These are phyloP conservation scores for Solanum hybrid DNA, from an alignment of 305 asterid species.

Conservation along the genomic window DNA sequence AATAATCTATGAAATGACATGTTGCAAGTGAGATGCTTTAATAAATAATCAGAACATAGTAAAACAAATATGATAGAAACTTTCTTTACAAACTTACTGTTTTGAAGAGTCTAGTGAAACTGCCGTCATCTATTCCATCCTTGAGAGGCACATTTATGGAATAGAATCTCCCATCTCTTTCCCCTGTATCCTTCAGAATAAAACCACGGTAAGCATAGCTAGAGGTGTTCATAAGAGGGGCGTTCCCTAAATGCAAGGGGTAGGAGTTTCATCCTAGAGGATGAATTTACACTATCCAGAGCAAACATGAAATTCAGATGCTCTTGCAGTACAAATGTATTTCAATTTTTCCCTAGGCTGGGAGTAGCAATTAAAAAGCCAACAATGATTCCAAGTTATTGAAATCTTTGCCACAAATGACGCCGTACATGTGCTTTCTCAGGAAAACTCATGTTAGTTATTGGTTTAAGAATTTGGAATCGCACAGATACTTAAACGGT, in stretches of 20 bases:
- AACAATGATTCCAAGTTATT: not conserved
- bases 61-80: not conserved
- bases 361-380: not conserved
- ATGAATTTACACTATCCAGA: not conserved
- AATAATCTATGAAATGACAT: conserved; percentile 53
- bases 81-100: conserved; percentile 36
- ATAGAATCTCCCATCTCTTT: conserved; percentile 85
- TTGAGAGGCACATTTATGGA: conserved; percentile 94
- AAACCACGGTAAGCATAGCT: conserved; percentile 13
- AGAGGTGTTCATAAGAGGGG: not conserved
- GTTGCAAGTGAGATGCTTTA: conserved; percentile 6
- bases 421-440: not conserved
- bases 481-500: not conserved
- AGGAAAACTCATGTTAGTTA: not conserved
- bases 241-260: not conserved
- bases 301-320: not conserved
- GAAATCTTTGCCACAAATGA: not conserved
- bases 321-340: not conserved
- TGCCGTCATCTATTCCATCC: conserved; percentile 91
- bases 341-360: not conserved
- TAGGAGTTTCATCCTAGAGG: not conserved
- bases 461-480: not conserved
- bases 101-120: conserved; percentile 82
- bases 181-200: conserved; percentile 83
- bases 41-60: not conserved